Base-by-base conservation (phyloP, 371 early-diverging fungal genomes). In the Dinochytrium kinnereticum region DNA sequence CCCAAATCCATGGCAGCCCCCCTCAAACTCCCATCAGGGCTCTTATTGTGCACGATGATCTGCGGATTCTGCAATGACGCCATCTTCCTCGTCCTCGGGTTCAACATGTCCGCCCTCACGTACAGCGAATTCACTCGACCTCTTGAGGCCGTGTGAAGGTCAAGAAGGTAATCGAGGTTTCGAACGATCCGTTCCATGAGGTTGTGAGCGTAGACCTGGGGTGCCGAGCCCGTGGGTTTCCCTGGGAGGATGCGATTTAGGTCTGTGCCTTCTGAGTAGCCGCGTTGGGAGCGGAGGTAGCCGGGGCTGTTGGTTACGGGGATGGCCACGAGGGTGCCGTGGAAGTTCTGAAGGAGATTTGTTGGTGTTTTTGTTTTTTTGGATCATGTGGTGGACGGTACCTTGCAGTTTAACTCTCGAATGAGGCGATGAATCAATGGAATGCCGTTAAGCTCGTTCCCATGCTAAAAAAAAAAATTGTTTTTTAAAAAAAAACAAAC, bases 51-150 rank as follows among this genome's bases (percentile, higher is more conserved):
- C n/a, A 78, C 69, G 37, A 78, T 78, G 75, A 91, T 89, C 82
- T 93, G 94, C 2, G 94, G 94, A 68, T 91, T 90, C 71, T 92
- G 92, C 24, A 93, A 79, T 3, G 84, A 85, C 1, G 93, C 93
- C 91, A 93, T 87, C 34, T 84, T 81, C 3, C 89, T 84, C 1
- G 91, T 90, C 0, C 79, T 81, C 1, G 87, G 72, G 76, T 93
- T 87, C 51, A 87, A 86, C 90, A 93, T 90, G 69, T 93, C 88
- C 49, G 93, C 91, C 21, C 94, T 87, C 37, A 92, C 93, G 75
- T 93, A 93, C 30, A 90, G 83, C 0, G 91, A 90, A 75, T 93
- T 93, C 51, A 90, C 85, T 13, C 94, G 85, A 0, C 94, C 94
- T 55, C 84, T 84, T 31, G 89, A 89, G 0, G 94, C 92, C 0